A percentile compares a stretch with the other conserved stretches of the same genome.
Conservation (phyloP, 495 filamentous ascomycete genomes). For the Aspergillus leporis region DNA sequence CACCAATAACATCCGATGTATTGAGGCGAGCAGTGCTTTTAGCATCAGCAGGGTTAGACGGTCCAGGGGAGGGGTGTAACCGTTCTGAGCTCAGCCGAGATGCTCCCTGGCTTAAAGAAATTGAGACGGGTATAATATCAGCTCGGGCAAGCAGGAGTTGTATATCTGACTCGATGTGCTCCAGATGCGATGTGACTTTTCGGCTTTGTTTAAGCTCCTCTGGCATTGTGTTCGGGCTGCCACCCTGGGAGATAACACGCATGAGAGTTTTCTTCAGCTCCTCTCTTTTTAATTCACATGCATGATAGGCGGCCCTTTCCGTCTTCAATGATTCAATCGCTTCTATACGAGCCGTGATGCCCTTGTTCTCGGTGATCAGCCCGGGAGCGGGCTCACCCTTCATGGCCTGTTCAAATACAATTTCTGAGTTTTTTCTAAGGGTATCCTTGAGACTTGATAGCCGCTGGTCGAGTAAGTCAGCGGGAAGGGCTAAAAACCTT, state of each 20-base stretch:
- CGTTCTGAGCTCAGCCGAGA: neutral
- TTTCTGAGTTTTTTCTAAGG: conserved; percentile 37
- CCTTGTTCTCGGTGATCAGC: conserved; percentile 40
- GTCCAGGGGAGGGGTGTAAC: neutral
- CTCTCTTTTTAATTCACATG: conserved; percentile 29
- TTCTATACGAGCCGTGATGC: conserved; percentile 33
- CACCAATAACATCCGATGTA: neutral
- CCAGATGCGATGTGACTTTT: conserved; percentile 35
- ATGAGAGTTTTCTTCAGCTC: conserved; percentile 36
- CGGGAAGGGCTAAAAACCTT: conserved; percentile 31
- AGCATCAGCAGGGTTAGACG: neutral
- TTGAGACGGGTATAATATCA: conserved; percentile 14
- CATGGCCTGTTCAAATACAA: conserved; percentile 44
- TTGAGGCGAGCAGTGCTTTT: neutral
- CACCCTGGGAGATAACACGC: conserved; percentile 36
- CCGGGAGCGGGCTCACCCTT: conserved; percentile 38
- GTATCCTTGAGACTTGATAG: conserved; percentile 29
- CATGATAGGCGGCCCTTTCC: conserved; percentile 26
- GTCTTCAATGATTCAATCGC: conserved; percentile 36
- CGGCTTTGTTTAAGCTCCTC: conserved; percentile 38
- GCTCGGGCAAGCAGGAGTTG: conserved; percentile 29
- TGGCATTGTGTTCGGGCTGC: conserved; percentile 34
- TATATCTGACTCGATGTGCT: conserved; percentile 35
- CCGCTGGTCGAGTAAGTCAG: conserved; percentile 20
- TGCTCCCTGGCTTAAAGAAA: conserved; percentile 13